Evolutionary conservation across 441 rosid species (phyloP), one percentile per base, ranked within the genome.

Genomic region (Gossypium trilobum): DNA sequence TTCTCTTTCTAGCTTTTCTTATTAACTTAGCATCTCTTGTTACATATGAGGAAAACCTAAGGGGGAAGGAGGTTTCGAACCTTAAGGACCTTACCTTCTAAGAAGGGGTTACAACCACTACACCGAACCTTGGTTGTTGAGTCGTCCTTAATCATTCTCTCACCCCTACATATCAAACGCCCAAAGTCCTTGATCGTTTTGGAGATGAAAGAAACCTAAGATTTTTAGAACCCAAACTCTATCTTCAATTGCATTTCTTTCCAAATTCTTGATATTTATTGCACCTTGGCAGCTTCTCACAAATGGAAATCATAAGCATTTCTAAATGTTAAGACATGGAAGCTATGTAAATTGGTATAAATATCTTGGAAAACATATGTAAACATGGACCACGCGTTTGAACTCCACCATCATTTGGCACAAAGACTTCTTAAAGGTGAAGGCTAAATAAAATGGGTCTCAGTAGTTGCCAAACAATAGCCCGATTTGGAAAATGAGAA

Each of bases 141-240:
- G 7, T 46, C 8, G 20, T 59, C 62, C 76, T 56, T 56, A 59
- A 46, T 33, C 27, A 70, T 44, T 19, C 67, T 55, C 3, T n/a
- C 57, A 69, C 9, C 44, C 58, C 36, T 36, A 33, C 68, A 7
- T 48, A 56, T 23, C 4, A 25, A 63, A 66, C 5, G 10, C 22
- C 42, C 59, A 61, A 46, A 72, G 71, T 14, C 44, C 59, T 54
- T 62, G 33, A 17, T n/a, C 4, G 67, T 2, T 57, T 71, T 29
- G 57, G 44, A 6, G 44, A 27, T 42, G 14, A 51, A 51, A 69
- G 67, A 42, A 39, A 14, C 19, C n/a, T 20, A 69, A 54, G 77
- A 17, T 65, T 33, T 73, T 57, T 39, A 51, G 48, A 61, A 57
- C 13, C 23, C 39, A 57, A 23, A 75, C 55, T 59, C 52, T 55